Percentiles rank a stretch among this genome's conserved stretches.
Conservation (phyloP, 2,329 filamentous ascomycete genomes). For the Penicillium sp. region DNA sequence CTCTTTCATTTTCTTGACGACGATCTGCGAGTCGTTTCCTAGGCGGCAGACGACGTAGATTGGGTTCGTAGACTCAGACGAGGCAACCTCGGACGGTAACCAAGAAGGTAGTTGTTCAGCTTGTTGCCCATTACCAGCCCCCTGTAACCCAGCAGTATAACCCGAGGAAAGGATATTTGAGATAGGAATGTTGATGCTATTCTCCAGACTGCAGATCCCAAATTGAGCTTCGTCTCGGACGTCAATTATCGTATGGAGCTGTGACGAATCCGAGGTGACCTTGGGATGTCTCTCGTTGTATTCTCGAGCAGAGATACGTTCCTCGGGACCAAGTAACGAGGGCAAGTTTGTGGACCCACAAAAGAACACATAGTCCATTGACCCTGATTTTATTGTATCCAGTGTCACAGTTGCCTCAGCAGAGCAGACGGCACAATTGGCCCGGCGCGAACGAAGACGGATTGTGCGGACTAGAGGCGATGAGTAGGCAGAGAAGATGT, state of each 20-base stretch:
- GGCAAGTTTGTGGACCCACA: conserved; percentile 66
- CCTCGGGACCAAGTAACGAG: conserved; percentile 58
- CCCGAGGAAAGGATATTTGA: conserved; percentile 40
- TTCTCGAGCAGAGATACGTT: conserved; percentile 66
- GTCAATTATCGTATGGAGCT: conserved; percentile 67
- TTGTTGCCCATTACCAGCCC: neutral
- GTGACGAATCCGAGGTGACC: neutral
- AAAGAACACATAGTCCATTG: conserved; percentile 80
- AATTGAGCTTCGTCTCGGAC: conserved; percentile 84
- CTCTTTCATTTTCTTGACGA: conserved; percentile 44
- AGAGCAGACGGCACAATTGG: conserved; percentile 76
- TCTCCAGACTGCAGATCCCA: conserved; percentile 72
- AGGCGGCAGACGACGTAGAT: conserved; percentile 50
- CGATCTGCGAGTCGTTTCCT: conserved; percentile 52
- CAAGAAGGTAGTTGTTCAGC: conserved; percentile 24
- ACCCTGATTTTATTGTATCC: conserved; percentile 62
- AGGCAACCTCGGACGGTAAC: conserved; percentile 29
- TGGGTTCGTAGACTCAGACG: conserved; percentile 27
- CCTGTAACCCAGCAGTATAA: neutral
- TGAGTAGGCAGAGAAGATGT: conserved; percentile 48
- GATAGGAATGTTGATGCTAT: conserved; percentile 64
- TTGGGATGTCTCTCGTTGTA: conserved; percentile 47
- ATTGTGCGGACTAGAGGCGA: conserved; percentile 67
- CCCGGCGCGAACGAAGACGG: conserved; percentile 66
- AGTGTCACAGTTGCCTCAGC: conserved; percentile 61